Percentiles rank a stretch among this genome's conserved stretches.
Evolutionary conservation across 768 basidiomycete species (phyloP).

Genomic region (Rhizopogon rudus): DNA sequence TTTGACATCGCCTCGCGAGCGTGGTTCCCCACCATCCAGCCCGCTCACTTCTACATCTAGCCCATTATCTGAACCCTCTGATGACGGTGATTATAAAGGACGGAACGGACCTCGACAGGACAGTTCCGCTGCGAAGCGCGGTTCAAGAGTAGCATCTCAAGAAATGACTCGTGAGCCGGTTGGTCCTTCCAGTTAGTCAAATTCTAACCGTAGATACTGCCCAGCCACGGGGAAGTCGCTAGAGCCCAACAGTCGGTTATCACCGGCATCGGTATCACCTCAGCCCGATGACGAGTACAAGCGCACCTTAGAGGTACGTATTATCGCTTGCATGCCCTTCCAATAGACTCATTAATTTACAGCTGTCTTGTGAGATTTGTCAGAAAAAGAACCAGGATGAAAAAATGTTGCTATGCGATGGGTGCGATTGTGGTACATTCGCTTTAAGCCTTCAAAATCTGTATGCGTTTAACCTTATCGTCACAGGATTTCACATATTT

Average conservation of each 20-base stretch:
- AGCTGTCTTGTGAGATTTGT: conserved; percentile 93
- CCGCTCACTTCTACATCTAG: conserved; percentile 77
- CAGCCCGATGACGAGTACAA: conserved; percentile 34
- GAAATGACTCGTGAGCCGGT: conserved; percentile 38
- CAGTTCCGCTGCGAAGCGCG: conserved; percentile 44
- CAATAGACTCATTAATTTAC: conserved; percentile 18
- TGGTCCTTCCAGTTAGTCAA: neutral
- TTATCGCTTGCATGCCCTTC: conserved; percentile 12
- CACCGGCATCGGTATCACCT: conserved; percentile 15
- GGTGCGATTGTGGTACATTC: conserved; percentile 69
- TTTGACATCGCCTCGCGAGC: conserved; percentile 34
- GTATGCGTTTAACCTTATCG: conserved; percentile 11
- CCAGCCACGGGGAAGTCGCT: conserved; percentile 31
- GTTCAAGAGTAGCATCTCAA: conserved; percentile 44
- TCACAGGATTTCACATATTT: conserved; percentile 89
- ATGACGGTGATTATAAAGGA: conserved; percentile 64
- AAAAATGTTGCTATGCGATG: conserved; percentile 90
- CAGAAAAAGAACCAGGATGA: conserved; percentile 82
- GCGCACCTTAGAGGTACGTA: conserved; percentile 48
- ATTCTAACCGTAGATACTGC: conserved; percentile 7
- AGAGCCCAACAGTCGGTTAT: conserved; percentile 15
- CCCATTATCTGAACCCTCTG: conserved; percentile 73
- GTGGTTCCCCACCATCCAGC: conserved; percentile 62
- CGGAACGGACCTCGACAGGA: conserved; percentile 37
- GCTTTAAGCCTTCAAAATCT: conserved; percentile 8